Base-by-base conservation (phyloP, 441 rosid species). In the Pelargonium citronellum region DNA sequence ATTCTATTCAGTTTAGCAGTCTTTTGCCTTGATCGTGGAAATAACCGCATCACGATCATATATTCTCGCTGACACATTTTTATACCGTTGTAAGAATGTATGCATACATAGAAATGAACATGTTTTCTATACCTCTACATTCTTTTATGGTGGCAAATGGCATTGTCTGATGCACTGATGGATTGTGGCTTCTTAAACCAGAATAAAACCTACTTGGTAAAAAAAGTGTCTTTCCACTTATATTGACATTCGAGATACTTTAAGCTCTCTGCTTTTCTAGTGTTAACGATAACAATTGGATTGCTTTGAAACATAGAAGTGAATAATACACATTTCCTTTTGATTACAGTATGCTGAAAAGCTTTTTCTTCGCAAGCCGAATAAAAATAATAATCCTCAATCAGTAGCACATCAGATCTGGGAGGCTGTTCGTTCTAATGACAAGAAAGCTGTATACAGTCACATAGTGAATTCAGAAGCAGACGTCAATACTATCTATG, bases 371-470 rank as follows among this genome's bases (percentile, higher is more conserved):
- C 81, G 77, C 68, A 86, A 78, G 83, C 79, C 61, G 69, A 86
- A 75, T 77, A 95, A 88, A 71, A 75, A 80, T 67, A 81, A 77
- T 72, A 79, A 78, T 76, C 78, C 74, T 37, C 84, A 74, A 64
- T 73, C 86, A 74, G 75, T 82, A 67, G 87, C 84, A 65, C 85
- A 83, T 75, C 83, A 88, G 78, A 51, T 92, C 70, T 85, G 90
- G 93, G 93, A 88, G 69, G 87, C 86, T 75, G 91, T 92, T 51
- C 80, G 81, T 30, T 82, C 83, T 55, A 92, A 92, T 74, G 96
- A 92, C 86, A 90, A 82, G 81, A 91, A 89, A 80, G 84, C 88
- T 74, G 89, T 89, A 63, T 95, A 95, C 81, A 91, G 86, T 55
- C 88, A 84, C 75, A 88, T 92, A 73, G 86, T 95, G 78, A 85